These are phyloP conservation scores for Diaporthe destruens DNA, from an alignment of 2,329 filamentous ascomycete species.

Conservation along the genomic window DNA sequence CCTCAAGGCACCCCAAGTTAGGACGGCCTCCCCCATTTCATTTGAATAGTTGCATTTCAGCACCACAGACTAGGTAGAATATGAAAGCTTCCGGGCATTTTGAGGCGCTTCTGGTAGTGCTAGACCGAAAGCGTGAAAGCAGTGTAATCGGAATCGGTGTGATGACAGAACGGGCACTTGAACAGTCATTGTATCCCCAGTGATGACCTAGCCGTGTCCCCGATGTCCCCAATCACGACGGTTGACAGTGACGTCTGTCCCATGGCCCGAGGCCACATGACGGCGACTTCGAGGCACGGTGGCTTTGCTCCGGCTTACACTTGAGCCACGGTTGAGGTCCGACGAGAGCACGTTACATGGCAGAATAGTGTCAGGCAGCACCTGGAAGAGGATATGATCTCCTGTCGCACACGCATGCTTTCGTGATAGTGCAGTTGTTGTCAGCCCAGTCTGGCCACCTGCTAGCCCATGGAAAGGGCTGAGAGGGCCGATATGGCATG, in stretches of 20 bases:
- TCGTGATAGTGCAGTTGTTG: background rate
- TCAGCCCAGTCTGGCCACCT: conserved; percentile 1
- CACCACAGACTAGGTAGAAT: conserved; percentile 34
- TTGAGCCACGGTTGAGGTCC: conserved; percentile 3
- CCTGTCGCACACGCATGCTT: conserved; percentile 19
- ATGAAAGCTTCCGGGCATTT: conserved; percentile 2
- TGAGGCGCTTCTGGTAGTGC: background rate
- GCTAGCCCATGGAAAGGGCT: background rate
- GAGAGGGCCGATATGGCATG: background rate
- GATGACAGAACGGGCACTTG: background rate
- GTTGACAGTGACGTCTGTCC: conserved; percentile 27
- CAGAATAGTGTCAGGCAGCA: background rate
- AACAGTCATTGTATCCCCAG: conserved; percentile 18
- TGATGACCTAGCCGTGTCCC: background rate
- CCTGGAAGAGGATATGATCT: conserved; percentile 15
- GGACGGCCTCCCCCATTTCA: conserved; percentile 17
- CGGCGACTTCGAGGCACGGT: background rate
- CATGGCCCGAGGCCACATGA: conserved; percentile 29
- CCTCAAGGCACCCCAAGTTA: conserved; percentile 25
- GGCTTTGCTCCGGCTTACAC: conserved; percentile 23
- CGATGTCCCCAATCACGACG: background rate
- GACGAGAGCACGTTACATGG: conserved; percentile 29
- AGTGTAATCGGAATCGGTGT: conserved; percentile 15
- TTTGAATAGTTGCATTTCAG: conserved; percentile 33
- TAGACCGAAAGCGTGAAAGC: background rate